Conservation (phyloP, 306 rosid genomes). For the Quercus dentata region DNA sequence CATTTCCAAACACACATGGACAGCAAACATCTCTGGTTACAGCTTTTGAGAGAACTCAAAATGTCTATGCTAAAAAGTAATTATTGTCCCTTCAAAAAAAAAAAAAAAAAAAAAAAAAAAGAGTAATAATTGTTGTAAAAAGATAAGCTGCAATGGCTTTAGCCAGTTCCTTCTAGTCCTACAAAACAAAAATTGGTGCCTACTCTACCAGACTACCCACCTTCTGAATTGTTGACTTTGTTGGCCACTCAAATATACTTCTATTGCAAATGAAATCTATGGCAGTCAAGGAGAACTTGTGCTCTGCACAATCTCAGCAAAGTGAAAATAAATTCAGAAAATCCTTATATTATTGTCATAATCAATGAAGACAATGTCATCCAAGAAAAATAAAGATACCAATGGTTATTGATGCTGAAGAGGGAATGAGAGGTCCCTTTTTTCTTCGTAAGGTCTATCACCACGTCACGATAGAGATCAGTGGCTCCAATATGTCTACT, state of each 20-base stretch:
- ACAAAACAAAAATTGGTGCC: no score
- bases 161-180: no score
- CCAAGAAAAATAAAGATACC: neutral
- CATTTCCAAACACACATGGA: neutral
- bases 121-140: neutral
- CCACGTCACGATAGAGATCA: constrained; percentile 6
- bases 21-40: neutral
- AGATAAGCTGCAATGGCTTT: neutral
- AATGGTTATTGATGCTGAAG: neutral
- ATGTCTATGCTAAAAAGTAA: no score
- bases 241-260: neutral
- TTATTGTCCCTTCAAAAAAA: no score
- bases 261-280: neutral
- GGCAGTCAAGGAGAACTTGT: neutral
- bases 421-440: neutral
- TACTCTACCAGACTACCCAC: neutral
- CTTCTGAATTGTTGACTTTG: neutral
- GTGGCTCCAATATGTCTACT: constrained; percentile 8
- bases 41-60: neutral
- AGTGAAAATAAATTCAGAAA: neutral
- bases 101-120: no score
- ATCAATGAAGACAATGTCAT: neutral
- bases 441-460: constrained; percentile 4
- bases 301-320: neutral
- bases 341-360: neutral